These are phyloP conservation scores for Fusarium subglutinans DNA, from an alignment of 2,329 filamentous ascomycete species.

Conservation along the genomic window DNA sequence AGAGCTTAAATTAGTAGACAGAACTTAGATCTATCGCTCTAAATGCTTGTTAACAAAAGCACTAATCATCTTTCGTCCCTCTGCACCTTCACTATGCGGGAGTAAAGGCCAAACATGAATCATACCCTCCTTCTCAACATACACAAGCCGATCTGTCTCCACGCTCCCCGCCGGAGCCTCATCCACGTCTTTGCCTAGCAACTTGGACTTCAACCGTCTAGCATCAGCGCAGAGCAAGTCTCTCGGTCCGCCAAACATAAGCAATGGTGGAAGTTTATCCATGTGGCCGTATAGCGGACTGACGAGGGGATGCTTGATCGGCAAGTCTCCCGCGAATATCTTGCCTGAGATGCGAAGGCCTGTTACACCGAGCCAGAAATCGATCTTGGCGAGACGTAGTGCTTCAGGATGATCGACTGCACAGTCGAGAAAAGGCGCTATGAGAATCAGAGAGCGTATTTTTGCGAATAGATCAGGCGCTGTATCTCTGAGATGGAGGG, in stretches of 20 bases:
- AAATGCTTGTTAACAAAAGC: neutral
- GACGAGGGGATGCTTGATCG: neutral
- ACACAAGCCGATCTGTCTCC: neutral
- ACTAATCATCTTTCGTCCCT: neutral
- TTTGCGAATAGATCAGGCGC: neutral
- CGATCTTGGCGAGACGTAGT: neutral
- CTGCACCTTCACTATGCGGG: neutral
- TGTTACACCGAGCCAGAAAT: neutral
- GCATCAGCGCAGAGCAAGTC: conserved; percentile 3
- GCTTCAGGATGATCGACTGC: neutral
- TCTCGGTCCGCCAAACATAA: neutral
- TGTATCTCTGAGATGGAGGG: neutral
- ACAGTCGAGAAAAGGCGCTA: neutral
- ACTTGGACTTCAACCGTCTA: neutral
- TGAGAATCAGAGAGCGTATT: neutral
- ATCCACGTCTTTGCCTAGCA: neutral
- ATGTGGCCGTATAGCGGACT: neutral
- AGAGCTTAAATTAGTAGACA: no score
- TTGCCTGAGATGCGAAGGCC: neutral
- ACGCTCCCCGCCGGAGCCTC: neutral
- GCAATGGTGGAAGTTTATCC: neutral
- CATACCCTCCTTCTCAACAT: neutral
- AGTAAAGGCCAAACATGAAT: conserved; percentile 6
- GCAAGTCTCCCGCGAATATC: neutral
- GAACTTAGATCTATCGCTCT: neutral